These are phyloP conservation scores for Colletotrichum coccodes DNA, from an alignment of 2,329 filamentous ascomycete species.

Conservation along the genomic window DNA sequence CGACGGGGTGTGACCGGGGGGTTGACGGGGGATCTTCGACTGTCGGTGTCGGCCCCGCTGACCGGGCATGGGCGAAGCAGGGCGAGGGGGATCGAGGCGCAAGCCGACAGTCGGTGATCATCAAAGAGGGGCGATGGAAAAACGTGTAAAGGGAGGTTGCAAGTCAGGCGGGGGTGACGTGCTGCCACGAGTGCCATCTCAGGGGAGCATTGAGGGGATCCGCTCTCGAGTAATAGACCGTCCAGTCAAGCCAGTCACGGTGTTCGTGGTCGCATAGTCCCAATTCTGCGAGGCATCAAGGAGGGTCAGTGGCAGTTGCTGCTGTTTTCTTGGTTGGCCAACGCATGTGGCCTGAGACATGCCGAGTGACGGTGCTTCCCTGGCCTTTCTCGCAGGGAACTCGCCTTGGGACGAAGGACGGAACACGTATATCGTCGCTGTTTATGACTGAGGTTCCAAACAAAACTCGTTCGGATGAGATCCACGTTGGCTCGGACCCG, in stretches of 20 bases:
- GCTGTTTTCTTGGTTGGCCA: conserved; percentile 15
- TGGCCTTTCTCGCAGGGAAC: conserved; percentile 14
- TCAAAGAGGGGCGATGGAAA: conserved; percentile 10
- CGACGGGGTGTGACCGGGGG: conserved; percentile 7
- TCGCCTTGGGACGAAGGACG: conserved; percentile 27
- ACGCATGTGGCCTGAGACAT: conserved; percentile 31
- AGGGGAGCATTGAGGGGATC: conserved; percentile 26
- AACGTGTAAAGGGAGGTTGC: not conserved
- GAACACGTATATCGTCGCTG: conserved; percentile 22
- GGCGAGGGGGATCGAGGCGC: conserved; percentile 21
- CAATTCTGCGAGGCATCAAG: conserved; percentile 15
- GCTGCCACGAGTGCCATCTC: conserved; percentile 19
- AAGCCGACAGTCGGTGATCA: conserved; percentile 14
- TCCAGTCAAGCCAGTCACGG: not conserved
- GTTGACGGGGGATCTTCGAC: conserved; percentile 7
- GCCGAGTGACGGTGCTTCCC: conserved; percentile 22
- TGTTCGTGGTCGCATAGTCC: conserved; percentile 15
- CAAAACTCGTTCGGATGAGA: conserved; percentile 32
- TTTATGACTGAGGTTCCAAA: conserved; percentile 28
- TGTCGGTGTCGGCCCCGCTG: conserved; percentile 26
- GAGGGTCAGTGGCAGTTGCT: conserved; percentile 20
- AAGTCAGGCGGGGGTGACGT: conserved; percentile 12
- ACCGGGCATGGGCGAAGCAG: conserved; percentile 17
- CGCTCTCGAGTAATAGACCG: conserved; percentile 8
- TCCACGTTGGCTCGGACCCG: conserved; percentile 28